A percentile compares a stretch with the other conserved stretches of the same genome.
These are phyloP conservation scores for Polygonum maritimum DNA, from an alignment of 148 eudicot genomes.

Conservation along the genomic window DNA sequence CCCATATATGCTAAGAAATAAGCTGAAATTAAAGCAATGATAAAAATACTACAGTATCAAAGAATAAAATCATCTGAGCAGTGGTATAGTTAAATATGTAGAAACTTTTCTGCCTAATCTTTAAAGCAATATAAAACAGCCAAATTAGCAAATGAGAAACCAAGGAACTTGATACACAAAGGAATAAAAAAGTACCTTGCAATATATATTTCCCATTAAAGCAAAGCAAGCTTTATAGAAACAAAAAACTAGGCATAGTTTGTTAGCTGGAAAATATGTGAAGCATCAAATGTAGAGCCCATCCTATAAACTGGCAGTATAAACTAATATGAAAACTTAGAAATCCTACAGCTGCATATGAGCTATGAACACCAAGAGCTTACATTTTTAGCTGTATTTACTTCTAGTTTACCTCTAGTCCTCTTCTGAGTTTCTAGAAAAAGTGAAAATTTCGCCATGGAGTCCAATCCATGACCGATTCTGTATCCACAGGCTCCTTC, in stretches of 20 bases:
- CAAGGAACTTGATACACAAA: neutral
- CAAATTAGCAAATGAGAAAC: neutral
- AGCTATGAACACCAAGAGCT: constrained; percentile 8
- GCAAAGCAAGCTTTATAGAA: neutral
- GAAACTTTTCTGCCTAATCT: neutral
- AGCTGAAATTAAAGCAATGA: neutral
- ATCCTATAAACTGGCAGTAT: neutral
- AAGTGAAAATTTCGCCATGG: neutral
- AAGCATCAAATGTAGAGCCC: neutral
- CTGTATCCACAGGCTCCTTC: neutral
- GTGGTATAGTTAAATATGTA: neutral
- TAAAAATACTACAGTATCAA: neutral
- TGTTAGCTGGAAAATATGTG: neutral
- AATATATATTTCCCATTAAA: neutral
- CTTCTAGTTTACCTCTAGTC: neutral
- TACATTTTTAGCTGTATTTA: neutral
- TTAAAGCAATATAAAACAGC: neutral
- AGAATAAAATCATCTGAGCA: neutral
- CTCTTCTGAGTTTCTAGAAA: neutral
- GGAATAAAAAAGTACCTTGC: neutral
- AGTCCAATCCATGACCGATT: neutral
- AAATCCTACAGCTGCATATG: neutral
- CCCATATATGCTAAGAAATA: neutral
- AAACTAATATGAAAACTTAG: neutral
- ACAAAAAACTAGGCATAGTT: neutral